phyloP scores from a whole-genome alignment of 768 basidiomycete species.

The Hypholoma sublateritium region DNA sequence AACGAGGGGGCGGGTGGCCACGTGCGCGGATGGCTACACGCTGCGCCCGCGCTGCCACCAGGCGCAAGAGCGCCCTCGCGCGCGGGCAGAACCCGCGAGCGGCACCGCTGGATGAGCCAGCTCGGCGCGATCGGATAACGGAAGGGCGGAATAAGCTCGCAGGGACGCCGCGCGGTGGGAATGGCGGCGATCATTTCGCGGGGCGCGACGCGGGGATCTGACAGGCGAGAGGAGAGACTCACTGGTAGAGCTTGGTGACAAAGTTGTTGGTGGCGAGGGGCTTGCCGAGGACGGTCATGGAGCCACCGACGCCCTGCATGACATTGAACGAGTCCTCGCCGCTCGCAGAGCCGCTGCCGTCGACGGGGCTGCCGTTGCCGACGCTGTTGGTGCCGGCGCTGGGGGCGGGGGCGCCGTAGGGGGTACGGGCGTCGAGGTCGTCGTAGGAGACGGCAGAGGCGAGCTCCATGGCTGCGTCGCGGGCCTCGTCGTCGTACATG shows the following conservation, averaged over 20 bases:
- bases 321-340: conserved; percentile 32
- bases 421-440: conserved; percentile 53
- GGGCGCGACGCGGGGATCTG: conserved; percentile 2
- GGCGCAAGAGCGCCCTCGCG: too few species aligned
- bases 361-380: conserved; percentile 39
- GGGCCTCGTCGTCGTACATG: conserved; percentile 37
- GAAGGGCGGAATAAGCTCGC: too few species aligned
- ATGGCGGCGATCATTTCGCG: background rate
- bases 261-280: conserved; percentile 78
- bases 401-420: conserved; percentile 36
- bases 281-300: conserved; percentile 64
- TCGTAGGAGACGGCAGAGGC: conserved; percentile 45
- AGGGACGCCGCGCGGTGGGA: background rate
- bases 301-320: conserved; percentile 31
- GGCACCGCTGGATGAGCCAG: too few species aligned
- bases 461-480: conserved; percentile 37
- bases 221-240: conserved; percentile 31
- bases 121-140: too few species aligned
- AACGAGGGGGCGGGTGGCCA: too few species aligned
- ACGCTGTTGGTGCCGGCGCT: conserved; percentile 40
- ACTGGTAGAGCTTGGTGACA: conserved; percentile 88
- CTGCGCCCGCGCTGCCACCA: too few species aligned
- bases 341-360: conserved; percentile 49
- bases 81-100: too few species aligned
- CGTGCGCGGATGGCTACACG: too few species aligned